phyloP scores from a whole-genome alignment of 352 stramenopile genomes.

The Ochromonadaceae sp. region DNA sequence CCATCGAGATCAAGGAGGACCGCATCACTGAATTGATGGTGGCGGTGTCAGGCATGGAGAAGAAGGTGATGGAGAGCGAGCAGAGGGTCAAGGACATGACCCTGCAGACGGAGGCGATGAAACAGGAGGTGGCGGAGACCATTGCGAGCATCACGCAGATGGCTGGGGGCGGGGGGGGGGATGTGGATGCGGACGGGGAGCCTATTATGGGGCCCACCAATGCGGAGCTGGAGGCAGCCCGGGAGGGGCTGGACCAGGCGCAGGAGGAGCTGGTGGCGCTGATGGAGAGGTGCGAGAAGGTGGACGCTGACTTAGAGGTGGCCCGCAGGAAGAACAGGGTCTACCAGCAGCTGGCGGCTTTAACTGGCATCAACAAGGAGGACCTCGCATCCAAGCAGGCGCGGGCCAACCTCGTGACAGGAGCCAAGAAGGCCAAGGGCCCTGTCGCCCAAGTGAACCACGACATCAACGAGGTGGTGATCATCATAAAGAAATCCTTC shows the following conservation, averaged over 20 bases:
- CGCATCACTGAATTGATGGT: conserved; percentile 15
- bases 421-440: neutral
- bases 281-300: neutral
- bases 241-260: neutral
- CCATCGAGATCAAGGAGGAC: conserved; percentile 4
- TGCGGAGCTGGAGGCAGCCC: neutral
- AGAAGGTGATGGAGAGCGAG: neutral
- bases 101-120: neutral
- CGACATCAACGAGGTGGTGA: neutral
- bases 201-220: neutral
- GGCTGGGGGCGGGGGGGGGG: neutral
- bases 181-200: no score
- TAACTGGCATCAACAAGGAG: neutral
- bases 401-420: no score
- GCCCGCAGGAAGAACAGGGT: neutral
- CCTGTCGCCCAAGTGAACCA: neutral
- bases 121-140: conserved; percentile 10
- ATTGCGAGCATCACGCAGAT: neutral
- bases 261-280: conserved; percentile 12
- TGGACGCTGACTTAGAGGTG: conserved; percentile 4
- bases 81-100: neutral
- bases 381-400: neutral
- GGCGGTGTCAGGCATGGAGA: neutral
- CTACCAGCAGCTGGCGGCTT: neutral
- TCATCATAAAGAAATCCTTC: conserved; percentile 1